phyloP scores from a whole-genome alignment of 2,329 filamentous ascomycete species.

The Geosmithia morbida region DNA sequence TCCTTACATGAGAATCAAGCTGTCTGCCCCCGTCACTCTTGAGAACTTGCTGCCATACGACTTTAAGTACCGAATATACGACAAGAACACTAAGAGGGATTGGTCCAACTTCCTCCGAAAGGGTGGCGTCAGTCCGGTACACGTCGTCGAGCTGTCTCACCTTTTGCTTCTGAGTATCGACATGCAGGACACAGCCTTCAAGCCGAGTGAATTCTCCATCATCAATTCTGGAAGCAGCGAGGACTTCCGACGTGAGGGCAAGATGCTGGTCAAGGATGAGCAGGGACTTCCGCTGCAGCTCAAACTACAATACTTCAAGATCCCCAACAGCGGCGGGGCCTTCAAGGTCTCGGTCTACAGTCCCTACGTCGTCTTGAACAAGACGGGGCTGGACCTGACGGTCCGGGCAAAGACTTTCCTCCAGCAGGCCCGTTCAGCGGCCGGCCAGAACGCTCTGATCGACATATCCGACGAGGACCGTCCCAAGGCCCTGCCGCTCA shows the following conservation, averaged over 20 bases:
- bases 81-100: conserved; percentile 96
- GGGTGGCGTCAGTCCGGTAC: conserved; percentile 90
- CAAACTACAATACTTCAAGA: conserved; percentile 77
- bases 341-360: conserved; percentile 94
- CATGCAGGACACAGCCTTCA: conserved; percentile 92
- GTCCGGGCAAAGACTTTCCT: conserved; percentile 83
- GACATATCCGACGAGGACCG: conserved; percentile 35
- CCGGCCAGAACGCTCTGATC: conserved; percentile 57
- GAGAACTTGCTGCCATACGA: conserved; percentile 94
- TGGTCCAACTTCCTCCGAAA: conserved; percentile 98
- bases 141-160: conserved; percentile 92
- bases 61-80: conserved; percentile 98
- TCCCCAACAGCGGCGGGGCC: conserved; percentile 84
- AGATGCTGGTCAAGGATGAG: conserved; percentile 69
- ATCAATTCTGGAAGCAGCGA: conserved; percentile 83
- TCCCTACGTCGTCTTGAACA: conserved; percentile 89
- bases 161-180: conserved; percentile 84
- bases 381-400: conserved; percentile 79
- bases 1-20: conserved; percentile 84
- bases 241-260: conserved; percentile 76
- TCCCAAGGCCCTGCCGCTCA: conserved; percentile 73
- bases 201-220: conserved; percentile 90
- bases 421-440: conserved; percentile 66
- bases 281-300: conserved; percentile 67
- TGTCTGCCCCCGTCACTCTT: conserved; percentile 84